These are phyloP conservation scores for Fusarium sublunatum DNA, from an alignment of 2,329 filamentous ascomycete genomes.

Conservation along the genomic window DNA sequence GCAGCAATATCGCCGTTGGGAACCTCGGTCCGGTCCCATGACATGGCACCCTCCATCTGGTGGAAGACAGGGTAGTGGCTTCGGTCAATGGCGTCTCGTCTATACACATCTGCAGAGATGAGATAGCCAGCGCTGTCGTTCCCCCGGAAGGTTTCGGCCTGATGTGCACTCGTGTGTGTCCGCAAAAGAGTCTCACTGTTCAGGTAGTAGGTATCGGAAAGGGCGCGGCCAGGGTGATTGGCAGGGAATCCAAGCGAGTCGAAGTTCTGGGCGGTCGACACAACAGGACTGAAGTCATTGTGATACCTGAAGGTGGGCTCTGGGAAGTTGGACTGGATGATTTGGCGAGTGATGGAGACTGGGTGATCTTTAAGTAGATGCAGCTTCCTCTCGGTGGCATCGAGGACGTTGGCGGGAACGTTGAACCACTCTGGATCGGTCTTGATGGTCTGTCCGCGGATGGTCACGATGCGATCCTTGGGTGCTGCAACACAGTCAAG, in stretches of 20 bases:
- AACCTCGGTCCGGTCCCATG: conserved; percentile 80
- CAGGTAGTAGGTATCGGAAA: conserved; percentile 95
- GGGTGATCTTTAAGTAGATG: conserved; percentile 94
- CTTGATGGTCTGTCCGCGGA: conserved; percentile 69
- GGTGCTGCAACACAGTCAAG: conserved; percentile 34
- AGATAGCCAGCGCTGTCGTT: conserved; percentile 83
- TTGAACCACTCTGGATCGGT: conserved; percentile 84
- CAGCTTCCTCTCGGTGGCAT: conserved; percentile 79
- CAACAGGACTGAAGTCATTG: conserved; percentile 83
- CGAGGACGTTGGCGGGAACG: conserved; percentile 77
- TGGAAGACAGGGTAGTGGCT: conserved; percentile 98
- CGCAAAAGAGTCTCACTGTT: conserved; percentile 85
- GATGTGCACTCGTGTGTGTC: conserved; percentile 95
- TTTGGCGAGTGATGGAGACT: conserved; percentile 86
- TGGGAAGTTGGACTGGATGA: conserved; percentile 92
- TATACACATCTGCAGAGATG: conserved; percentile 93
- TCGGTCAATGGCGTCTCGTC: conserved; percentile 92
- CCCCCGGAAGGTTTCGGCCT: conserved; percentile 81
- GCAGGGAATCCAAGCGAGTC: conserved; percentile 92
- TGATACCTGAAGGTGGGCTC: conserved; percentile 77
- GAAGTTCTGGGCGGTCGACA: conserved; percentile 89
- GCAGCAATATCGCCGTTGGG: conserved; percentile 68
- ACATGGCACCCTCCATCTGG: conserved; percentile 95
- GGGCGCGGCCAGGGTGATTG: conserved; percentile 87
- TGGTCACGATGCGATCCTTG: conserved; percentile 54